phyloP scores from a whole-genome alignment of 495 filamentous ascomycete species.

The Hypoxylon perforatum region DNA sequence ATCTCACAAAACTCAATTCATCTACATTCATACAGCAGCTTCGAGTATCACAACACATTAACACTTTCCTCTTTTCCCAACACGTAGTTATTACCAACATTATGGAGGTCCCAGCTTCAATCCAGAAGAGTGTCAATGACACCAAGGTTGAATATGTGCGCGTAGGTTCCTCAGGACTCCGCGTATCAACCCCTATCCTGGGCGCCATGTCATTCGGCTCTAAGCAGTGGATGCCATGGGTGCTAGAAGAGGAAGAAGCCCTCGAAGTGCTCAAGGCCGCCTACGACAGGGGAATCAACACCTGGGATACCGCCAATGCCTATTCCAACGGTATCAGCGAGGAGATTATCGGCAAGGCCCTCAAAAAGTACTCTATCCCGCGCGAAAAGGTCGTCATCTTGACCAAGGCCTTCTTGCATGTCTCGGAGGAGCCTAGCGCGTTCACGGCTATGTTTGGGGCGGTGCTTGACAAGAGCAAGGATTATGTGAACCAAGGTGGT shows the following conservation, averaged over 20 bases:
- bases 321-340: conserved; percentile 82
- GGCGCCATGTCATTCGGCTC: conserved; percentile 70
- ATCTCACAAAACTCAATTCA: neutral
- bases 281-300: conserved; percentile 75
- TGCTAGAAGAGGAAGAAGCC: conserved; percentile 63
- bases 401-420: conserved; percentile 78
- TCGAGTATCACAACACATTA: neutral
- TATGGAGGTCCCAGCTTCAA: conserved; percentile 30
- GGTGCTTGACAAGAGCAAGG: conserved; percentile 32
- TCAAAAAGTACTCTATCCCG: conserved; percentile 79
- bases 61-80: neutral
- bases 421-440: conserved; percentile 54
- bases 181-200: conserved; percentile 67
- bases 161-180: conserved; percentile 62
- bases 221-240: conserved; percentile 62
- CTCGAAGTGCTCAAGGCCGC: conserved; percentile 71
- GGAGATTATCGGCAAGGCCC: conserved; percentile 77
- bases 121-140: conserved; percentile 33
- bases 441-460: conserved; percentile 36
- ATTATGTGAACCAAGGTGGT: conserved; percentile 43
- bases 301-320: conserved; percentile 74
- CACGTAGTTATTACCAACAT: neutral
- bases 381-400: conserved; percentile 80
- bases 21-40: neutral
- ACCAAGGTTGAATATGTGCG: conserved; percentile 34